phyloP scores from a whole-genome alignment of 2,329 filamentous ascomycete species.

The Pyricularia grisea region DNA sequence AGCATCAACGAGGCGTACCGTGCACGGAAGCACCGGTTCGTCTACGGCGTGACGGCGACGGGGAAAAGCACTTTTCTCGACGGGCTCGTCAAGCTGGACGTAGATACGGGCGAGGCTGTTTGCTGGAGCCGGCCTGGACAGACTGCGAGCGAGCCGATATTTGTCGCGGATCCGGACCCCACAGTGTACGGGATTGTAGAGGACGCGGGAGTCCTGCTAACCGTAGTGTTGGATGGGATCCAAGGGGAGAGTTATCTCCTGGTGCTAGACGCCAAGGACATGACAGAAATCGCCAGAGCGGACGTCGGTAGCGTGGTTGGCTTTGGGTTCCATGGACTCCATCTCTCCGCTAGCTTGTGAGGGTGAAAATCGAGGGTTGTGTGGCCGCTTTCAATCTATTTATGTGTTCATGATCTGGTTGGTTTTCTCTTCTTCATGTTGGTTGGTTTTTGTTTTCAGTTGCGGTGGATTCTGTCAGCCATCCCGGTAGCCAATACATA shows the following conservation, averaged over 20 bases:
- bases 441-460: neutral
- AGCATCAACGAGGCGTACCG: slow-evolving; percentile 30
- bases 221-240: slow-evolving; percentile 54
- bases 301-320: slow-evolving; percentile 50
- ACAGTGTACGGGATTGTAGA: slow-evolving; percentile 31
- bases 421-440: neutral
- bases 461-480: neutral
- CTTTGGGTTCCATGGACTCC: slow-evolving; percentile 57
- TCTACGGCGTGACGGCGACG: slow-evolving; percentile 28
- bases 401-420: neutral
- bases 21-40: slow-evolving; percentile 27
- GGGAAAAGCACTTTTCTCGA: slow-evolving; percentile 30
- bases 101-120: slow-evolving; percentile 16
- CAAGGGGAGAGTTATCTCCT: slow-evolving; percentile 53
- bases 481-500: neutral
- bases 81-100: slow-evolving; percentile 33
- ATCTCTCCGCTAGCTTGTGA: slow-evolving; percentile 15
- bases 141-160: slow-evolving; percentile 62
- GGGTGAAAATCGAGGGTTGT: neutral
- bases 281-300: slow-evolving; percentile 56
- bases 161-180: slow-evolving; percentile 42
- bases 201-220: slow-evolving; percentile 54
- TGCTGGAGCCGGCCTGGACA: slow-evolving; percentile 36
- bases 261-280: slow-evolving; percentile 51
- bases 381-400: neutral